Conservation (phyloP, 2,329 filamentous ascomycete species). For the Tetracladium maxilliforme region DNA sequence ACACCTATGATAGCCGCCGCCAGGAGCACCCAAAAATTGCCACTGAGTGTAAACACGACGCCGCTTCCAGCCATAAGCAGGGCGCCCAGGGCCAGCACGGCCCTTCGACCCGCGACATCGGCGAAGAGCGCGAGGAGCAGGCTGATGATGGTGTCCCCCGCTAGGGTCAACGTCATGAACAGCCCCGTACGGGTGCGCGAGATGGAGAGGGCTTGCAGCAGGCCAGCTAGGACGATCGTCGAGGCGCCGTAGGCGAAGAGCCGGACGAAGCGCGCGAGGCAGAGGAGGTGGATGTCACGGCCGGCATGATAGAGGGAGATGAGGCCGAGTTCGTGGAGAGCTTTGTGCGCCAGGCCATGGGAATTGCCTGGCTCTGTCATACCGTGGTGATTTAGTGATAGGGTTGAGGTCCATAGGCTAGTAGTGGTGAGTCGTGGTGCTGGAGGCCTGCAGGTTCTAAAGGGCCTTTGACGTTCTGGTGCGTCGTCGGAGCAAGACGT, state of each 20-base stretch:
- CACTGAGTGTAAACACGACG: conserved; percentile 32
- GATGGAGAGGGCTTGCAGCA: conserved; percentile 32
- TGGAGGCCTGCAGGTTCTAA: too few relatives aligned
- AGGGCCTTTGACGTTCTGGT: too few relatives aligned
- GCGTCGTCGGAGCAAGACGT: too few relatives aligned
- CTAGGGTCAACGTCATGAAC: conserved; percentile 51
- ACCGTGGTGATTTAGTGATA: too few relatives aligned
- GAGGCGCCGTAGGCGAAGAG: conserved; percentile 48
- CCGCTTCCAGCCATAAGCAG: conserved; percentile 40
- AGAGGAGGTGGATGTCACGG: conserved; percentile 40
- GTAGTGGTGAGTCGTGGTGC: too few relatives aligned
- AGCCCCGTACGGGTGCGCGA: conserved; percentile 38
- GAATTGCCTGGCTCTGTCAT: too few relatives aligned
- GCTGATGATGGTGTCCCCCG: conserved; percentile 43
- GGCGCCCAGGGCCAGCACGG: conserved; percentile 37
- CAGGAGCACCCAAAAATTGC: conserved; percentile 43
- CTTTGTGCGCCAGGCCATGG: too few relatives aligned
- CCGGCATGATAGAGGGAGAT: conserved; percentile 22
- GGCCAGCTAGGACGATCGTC: conserved; percentile 40
- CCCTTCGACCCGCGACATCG: conserved; percentile 38
- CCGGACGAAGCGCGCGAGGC: conserved; percentile 41
- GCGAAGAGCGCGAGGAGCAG: conserved; percentile 42
- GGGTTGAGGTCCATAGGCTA: too few relatives aligned
- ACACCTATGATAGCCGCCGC: conserved; percentile 43
- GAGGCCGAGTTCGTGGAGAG: conserved; percentile 27